Percentiles rank a stretch among this genome's conserved stretches.
phyloP scores from a whole-genome alignment of 768 basidiomycete genomes.

The Boletus eberwhitei region DNA sequence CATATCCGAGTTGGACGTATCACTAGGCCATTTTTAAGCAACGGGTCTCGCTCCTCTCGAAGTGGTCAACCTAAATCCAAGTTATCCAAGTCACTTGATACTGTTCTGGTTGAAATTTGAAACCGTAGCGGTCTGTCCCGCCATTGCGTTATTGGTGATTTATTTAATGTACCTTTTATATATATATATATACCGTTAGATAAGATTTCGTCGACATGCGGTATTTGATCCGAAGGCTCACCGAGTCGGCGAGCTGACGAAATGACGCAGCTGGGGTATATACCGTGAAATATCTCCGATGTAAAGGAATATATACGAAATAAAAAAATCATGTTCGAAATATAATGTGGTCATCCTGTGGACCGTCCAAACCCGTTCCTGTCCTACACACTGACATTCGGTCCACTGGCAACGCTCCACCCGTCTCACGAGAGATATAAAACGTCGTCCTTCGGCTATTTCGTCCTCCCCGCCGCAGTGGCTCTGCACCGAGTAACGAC shows the following conservation, averaged over 20 bases:
- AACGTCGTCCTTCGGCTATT: too few relatives aligned
- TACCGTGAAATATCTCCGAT: neutral
- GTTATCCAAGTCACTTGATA: neutral
- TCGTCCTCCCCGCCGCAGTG: neutral
- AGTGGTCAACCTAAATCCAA: neutral
- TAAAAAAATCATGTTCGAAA: too few relatives aligned
- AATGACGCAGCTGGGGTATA: conserved; percentile 33
- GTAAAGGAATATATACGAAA: too few relatives aligned
- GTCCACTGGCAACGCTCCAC: conserved; percentile 5
- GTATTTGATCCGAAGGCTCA: conserved; percentile 25
- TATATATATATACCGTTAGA: too few relatives aligned
- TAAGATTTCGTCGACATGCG: conserved; percentile 20
- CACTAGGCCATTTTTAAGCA: neutral
- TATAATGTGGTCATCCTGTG: too few relatives aligned
- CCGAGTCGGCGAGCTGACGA: conserved; percentile 5
- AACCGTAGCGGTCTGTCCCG: too few relatives aligned
- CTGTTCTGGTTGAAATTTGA: neutral
- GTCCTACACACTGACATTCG: neutral
- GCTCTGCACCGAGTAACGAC: neutral
- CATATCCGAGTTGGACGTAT: conserved; percentile 1
- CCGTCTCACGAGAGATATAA: conserved; percentile 11
- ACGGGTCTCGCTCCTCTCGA: too few relatives aligned
- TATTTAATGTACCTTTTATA: too few relatives aligned
- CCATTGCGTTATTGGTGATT: too few relatives aligned
- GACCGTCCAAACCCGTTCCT: neutral